Conservation (phyloP, 2,329 filamentous ascomycete genomes). For the Paraconiothyrium sp. region DNA sequence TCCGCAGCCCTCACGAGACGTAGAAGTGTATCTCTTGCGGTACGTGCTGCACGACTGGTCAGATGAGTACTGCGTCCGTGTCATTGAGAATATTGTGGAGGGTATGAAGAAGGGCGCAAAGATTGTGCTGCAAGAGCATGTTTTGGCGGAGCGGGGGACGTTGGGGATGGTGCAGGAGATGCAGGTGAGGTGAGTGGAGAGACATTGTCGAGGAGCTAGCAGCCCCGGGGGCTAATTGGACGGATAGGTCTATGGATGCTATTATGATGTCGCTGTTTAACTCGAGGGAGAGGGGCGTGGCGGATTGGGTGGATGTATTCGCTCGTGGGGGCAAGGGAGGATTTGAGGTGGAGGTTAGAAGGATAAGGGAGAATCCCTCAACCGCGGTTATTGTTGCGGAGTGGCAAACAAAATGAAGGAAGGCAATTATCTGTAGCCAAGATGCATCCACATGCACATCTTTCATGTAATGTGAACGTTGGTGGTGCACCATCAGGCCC, state of each 20-base stretch:
- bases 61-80: constrained; percentile 15
- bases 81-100: constrained; percentile 9
- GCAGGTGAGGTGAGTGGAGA: constrained; percentile 13
- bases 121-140: constrained; percentile 10
- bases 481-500: too few species aligned
- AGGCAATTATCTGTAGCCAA: too few species aligned
- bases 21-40: constrained; percentile 61
- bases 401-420: constrained; percentile 9
- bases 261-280: constrained; percentile 20
- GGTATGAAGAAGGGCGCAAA: constrained; percentile 12
- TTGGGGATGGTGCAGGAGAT: constrained; percentile 9
- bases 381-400: constrained; percentile 17
- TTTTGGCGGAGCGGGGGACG: background rate
- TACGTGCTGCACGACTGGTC: constrained; percentile 64
- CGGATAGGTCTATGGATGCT: constrained; percentile 16
- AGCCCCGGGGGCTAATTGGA: background rate
- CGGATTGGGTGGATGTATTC: constrained; percentile 21
- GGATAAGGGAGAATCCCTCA: constrained; percentile 15
- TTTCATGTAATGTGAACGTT: too few species aligned
- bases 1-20: constrained; percentile 15
- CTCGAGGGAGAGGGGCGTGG: constrained; percentile 13
- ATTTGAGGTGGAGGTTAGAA: constrained; percentile 3
- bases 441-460: too few species aligned
- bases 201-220: too few species aligned
- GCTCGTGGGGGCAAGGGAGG: constrained; percentile 6